phyloP scores from a whole-genome alignment of 257 asterid genomes.

The Euphrasia confusa region DNA sequence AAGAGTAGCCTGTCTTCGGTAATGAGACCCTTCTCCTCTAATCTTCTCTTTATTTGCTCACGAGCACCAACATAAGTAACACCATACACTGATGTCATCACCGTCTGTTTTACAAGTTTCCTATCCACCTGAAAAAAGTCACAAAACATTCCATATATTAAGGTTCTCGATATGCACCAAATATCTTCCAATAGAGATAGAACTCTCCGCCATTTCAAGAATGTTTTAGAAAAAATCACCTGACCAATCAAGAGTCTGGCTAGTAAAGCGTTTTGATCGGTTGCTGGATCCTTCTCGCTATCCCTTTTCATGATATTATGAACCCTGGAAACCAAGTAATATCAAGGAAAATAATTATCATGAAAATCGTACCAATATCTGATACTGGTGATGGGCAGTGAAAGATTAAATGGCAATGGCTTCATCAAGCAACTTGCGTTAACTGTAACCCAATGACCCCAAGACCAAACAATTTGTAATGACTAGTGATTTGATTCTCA shows the following conservation, averaged over 20 bases:
- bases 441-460: neutral
- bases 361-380: constrained; percentile 7
- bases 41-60: constrained; percentile 83
- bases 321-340: constrained; percentile 48
- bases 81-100: constrained; percentile 97
- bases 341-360: constrained; percentile 6
- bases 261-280: constrained; percentile 55
- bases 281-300: constrained; percentile 70
- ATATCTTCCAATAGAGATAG: constrained; percentile 10
- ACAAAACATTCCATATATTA: constrained; percentile 29
- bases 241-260: constrained; percentile 79
- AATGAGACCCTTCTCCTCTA: constrained; percentile 87
- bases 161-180: constrained; percentile 26
- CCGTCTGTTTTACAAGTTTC: constrained; percentile 92
- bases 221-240: constrained; percentile 39
- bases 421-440: too few species aligned
- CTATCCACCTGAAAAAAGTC: constrained; percentile 81
- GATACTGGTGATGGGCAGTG: neutral
- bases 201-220: constrained; percentile 9
- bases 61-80: constrained; percentile 97
- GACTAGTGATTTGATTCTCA: neutral
- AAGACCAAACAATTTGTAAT: neutral
- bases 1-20: constrained; percentile 70
- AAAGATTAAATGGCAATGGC: neutral
- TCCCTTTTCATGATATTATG: constrained; percentile 71